These are phyloP conservation scores for Pseudogymnoascus sp. DNA, from an alignment of 2,329 filamentous ascomycete genomes.

Conservation along the genomic window DNA sequence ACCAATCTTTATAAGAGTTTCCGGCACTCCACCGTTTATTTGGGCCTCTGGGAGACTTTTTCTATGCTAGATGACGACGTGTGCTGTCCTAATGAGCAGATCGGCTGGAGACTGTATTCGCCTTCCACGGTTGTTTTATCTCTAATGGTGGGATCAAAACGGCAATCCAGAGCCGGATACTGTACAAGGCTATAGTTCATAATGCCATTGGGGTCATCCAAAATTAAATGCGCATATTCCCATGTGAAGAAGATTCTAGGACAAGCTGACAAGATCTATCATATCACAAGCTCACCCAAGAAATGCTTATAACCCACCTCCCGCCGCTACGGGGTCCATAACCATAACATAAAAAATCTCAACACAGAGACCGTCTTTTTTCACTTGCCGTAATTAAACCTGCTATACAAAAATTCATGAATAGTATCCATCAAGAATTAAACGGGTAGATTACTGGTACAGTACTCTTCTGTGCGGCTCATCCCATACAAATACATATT, in stretches of 20 bases:
- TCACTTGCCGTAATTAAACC: not conserved
- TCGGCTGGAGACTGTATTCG: not conserved
- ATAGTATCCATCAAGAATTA: not conserved
- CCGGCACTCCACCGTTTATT: not conserved
- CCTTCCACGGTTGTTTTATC: not conserved
- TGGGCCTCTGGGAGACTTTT: not conserved
- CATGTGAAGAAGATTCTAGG: not conserved
- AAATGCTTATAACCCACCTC: constrained; percentile 1
- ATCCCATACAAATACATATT: not conserved
- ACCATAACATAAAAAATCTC: not conserved
- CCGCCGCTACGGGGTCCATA: not conserved
- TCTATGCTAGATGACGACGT: not conserved
- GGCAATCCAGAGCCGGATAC: not conserved
- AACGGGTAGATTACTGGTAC: not conserved
- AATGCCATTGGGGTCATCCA: not conserved
- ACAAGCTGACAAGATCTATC: not conserved
- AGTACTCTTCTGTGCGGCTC: not conserved
- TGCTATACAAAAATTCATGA: not conserved
- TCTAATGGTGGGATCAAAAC: not conserved
- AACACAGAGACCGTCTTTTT: not conserved
- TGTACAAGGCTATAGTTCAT: not conserved
- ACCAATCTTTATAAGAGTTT: not conserved
- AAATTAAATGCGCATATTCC: not conserved
- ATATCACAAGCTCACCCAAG: not conserved
- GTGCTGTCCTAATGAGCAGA: not conserved